A percentile compares a stretch with the other conserved stretches of the same genome.
Conservation (phyloP, 2,329 filamentous ascomycete species). For the Coleophoma crateriformis region DNA sequence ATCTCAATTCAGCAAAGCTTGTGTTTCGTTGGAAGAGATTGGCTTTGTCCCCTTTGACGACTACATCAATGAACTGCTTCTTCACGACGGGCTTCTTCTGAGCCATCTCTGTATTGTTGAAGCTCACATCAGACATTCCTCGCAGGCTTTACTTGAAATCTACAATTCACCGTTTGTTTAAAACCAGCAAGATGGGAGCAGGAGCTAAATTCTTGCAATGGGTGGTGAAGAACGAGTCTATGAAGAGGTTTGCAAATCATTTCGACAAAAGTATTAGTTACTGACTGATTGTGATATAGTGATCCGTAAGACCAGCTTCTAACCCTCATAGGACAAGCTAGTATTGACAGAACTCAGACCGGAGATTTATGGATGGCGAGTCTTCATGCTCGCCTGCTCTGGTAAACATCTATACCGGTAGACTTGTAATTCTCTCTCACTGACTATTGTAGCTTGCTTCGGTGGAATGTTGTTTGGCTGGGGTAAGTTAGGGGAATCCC, state of each 20-base stretch:
- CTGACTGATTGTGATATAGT: slow-evolving; percentile 7
- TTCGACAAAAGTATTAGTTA: background rate
- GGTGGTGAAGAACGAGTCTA: slow-evolving; percentile 56
- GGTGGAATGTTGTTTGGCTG: slow-evolving; percentile 59
- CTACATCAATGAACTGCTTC: too few relatives aligned
- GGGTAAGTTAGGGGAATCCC: slow-evolving; percentile 23
- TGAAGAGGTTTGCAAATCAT: slow-evolving; percentile 39
- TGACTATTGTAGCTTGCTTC: slow-evolving; percentile 46
- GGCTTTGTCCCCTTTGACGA: too few relatives aligned
- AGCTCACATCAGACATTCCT: too few relatives aligned
- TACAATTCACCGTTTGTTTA: too few relatives aligned
- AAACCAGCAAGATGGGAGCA: too few relatives aligned
- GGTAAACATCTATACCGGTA: slow-evolving; percentile 6
- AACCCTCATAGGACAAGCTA: slow-evolving; percentile 18
- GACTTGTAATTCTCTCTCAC: background rate
- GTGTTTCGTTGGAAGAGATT: too few relatives aligned
- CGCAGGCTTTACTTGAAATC: too few relatives aligned
- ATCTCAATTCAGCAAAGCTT: too few relatives aligned
- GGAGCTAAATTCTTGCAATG: slow-evolving; percentile 14
- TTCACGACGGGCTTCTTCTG: too few relatives aligned
- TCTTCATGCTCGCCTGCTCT: slow-evolving; percentile 50
- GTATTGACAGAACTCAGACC: slow-evolving; percentile 17
- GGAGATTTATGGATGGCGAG: slow-evolving; percentile 66
- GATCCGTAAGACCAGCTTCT: slow-evolving; percentile 23
- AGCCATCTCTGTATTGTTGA: too few relatives aligned